phyloP scores from a whole-genome alignment of 139 green algal species.

The Coelastrella sp. region DNA sequence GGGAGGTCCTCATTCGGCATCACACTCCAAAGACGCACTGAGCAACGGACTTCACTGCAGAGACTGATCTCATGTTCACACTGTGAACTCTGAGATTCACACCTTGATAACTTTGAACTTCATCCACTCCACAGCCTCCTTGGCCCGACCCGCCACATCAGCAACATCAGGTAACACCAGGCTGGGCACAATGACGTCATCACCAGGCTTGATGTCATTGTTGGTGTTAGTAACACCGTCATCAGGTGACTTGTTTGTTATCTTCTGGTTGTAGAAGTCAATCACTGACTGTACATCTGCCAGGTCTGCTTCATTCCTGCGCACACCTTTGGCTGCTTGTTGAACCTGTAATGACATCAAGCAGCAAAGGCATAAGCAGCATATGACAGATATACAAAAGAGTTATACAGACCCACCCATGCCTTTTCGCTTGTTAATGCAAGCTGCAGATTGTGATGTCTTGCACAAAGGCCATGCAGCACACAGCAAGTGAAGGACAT shows the following conservation, averaged over 20 bases:
- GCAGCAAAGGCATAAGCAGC: neutral
- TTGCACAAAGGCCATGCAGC: too few species aligned
- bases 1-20: too few species aligned
- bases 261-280: neutral
- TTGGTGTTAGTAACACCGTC: neutral
- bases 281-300: slow-evolving; percentile 34
- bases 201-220: slow-evolving; percentile 34
- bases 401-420: too few species aligned
- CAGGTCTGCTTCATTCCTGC: slow-evolving; percentile 9
- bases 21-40: too few species aligned
- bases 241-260: neutral
- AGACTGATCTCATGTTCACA: too few species aligned
- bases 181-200: slow-evolving; percentile 29
- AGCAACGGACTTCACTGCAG: too few species aligned
- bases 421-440: too few species aligned
- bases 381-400: too few species aligned
- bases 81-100: neutral
- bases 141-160: neutral
- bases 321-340: neutral
- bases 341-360: slow-evolving; percentile 21
- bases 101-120: slow-evolving; percentile 1
- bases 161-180: slow-evolving; percentile 28
- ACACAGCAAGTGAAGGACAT: too few species aligned
- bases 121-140: neutral
- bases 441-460: too few species aligned